Evolutionary conservation across 352 stramenopile genomes (phyloP).

Genomic region (Phytophthora constricta): DNA sequence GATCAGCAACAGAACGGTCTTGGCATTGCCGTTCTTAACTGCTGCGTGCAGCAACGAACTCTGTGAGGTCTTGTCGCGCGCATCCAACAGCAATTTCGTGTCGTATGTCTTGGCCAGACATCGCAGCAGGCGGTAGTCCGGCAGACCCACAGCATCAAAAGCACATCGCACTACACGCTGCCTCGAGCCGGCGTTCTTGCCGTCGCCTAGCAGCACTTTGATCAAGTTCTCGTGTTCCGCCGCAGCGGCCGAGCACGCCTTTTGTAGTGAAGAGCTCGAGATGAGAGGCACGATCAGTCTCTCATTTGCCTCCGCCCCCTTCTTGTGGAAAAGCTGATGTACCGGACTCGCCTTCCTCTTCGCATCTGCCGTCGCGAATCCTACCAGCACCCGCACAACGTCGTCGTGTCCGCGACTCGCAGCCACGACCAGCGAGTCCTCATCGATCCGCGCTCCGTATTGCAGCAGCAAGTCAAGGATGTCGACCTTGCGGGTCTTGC

Average conservation of each 20-base stretch:
- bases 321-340: slow-evolving; percentile 47
- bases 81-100: slow-evolving; percentile 47
- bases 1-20: slow-evolving; percentile 66
- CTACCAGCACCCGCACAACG: slow-evolving; percentile 51
- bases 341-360: slow-evolving; percentile 38
- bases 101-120: slow-evolving; percentile 59
- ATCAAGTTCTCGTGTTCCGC: slow-evolving; percentile 51
- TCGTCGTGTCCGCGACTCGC: slow-evolving; percentile 47
- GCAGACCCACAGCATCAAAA: slow-evolving; percentile 52
- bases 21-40: slow-evolving; percentile 59
- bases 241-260: slow-evolving; percentile 58
- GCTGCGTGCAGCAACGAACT: slow-evolving; percentile 68
- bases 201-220: slow-evolving; percentile 57
- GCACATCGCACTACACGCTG: slow-evolving; percentile 48
- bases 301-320: slow-evolving; percentile 30
- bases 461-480: slow-evolving; percentile 68
- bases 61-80: slow-evolving; percentile 50
- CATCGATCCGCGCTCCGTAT: slow-evolving; percentile 64
- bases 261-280: slow-evolving; percentile 47
- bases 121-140: slow-evolving; percentile 62
- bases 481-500: slow-evolving; percentile 46
- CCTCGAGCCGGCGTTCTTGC: slow-evolving; percentile 37
- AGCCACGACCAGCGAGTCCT: slow-evolving; percentile 61
- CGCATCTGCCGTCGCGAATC: slow-evolving; percentile 31
- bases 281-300: slow-evolving; percentile 34